phyloP scores from a whole-genome alignment of 164 flowering plant species.

The Paratinospora sagittata region DNA sequence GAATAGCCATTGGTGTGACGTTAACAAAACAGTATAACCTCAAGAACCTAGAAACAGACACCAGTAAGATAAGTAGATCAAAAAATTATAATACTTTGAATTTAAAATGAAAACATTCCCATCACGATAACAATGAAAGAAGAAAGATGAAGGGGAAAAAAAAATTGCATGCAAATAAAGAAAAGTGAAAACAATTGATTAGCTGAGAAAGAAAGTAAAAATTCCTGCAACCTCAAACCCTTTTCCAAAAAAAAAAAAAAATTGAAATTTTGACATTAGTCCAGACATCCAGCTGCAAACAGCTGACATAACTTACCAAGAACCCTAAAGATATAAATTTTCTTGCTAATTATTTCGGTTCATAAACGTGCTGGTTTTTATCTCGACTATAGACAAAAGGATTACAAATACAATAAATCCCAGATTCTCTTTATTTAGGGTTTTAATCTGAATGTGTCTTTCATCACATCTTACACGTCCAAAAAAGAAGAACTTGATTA shows the following conservation, averaged over 20 bases:
- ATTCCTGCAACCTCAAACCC: background rate
- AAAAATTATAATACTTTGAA: background rate
- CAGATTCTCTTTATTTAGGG: no score
- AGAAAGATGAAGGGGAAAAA: background rate
- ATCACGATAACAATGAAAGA: background rate
- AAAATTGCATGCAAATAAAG: background rate
- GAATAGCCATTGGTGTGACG: conserved; percentile 38
- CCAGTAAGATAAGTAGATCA: conserved; percentile 1
- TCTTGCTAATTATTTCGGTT: background rate
- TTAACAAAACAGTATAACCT: background rate
- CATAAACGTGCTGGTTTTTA: background rate
- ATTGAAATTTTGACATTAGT: background rate
- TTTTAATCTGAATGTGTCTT: no score
- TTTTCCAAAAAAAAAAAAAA: background rate
- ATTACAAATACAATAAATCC: no score
- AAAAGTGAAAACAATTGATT: background rate
- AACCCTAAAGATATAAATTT: conserved; percentile 5
- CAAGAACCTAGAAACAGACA: conserved; percentile 8
- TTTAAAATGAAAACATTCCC: background rate
- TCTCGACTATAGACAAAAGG: conserved; percentile 1
- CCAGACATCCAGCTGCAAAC: background rate
- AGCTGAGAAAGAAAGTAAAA: background rate
- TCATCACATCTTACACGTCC: background rate
- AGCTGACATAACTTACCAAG: background rate
- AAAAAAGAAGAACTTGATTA: no score